Percentiles rank a stretch among this genome's conserved stretches.
Evolutionary conservation across 768 basidiomycete species (phyloP).

Genomic region (Gautieria morchelliformis): DNA sequence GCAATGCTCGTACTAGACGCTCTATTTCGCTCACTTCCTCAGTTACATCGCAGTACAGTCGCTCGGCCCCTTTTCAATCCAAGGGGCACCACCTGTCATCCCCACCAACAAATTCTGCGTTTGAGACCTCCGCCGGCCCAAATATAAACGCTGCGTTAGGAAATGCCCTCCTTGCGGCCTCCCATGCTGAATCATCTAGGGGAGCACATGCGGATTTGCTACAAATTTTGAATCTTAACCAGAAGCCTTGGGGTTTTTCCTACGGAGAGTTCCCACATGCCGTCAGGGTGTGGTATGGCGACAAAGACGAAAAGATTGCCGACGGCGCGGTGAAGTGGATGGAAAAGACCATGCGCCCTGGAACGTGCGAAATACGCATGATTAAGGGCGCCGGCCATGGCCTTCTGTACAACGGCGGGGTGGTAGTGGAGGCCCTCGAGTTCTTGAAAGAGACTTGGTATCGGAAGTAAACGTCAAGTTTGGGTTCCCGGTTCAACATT

Average conservation of each 20-base stretch:
- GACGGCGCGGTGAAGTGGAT: conserved; percentile 89
- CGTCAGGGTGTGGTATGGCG: conserved; percentile 88
- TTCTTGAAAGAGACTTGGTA: conserved; percentile 41
- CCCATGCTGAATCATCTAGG: conserved; percentile 87
- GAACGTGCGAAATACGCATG: conserved; percentile 68
- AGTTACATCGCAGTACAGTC: conserved; percentile 19
- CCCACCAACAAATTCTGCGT: not conserved
- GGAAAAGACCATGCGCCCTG: conserved; percentile 73
- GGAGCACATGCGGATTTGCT: conserved; percentile 88
- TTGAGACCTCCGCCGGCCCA: conserved; percentile 22
- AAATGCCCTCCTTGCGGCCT: conserved; percentile 85
- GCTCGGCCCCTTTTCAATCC: not conserved
- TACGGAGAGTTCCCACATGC: conserved; percentile 70
- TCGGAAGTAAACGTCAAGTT: not conserved
- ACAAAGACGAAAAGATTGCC: conserved; percentile 87
- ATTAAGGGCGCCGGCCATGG: conserved; percentile 86
- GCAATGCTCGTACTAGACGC: conserved; percentile 40
- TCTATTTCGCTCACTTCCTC: conserved; percentile 55
- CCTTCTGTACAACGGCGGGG: conserved; percentile 84
- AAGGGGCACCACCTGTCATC: not conserved
- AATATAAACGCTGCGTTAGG: conserved; percentile 64
- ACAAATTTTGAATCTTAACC: conserved; percentile 85
- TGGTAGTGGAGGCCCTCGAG: conserved; percentile 81
- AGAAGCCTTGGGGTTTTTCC: conserved; percentile 83
- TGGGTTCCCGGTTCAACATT: not conserved